Evolutionary conservation across 23 red algal genomes (phyloP), one percentile per base, ranked within the genome.

Genomic region (Gracilaria domingensis): DNA sequence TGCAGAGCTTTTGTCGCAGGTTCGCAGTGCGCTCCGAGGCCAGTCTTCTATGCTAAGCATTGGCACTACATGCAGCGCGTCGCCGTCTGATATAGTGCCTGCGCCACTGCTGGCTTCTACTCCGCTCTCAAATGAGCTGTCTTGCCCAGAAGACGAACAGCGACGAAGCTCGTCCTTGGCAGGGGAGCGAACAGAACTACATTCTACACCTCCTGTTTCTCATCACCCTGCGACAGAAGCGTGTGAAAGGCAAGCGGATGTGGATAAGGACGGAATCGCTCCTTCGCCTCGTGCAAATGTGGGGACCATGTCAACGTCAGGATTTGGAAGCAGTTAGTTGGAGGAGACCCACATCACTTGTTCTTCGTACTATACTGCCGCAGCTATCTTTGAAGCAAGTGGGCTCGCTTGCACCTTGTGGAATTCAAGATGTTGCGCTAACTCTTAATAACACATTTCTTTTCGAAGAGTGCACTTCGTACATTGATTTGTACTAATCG

Each of bases 21-120:
- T 87, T 18, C 62, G 84, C 28, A 50, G 53, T 33, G 84, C 84
- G 2, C 55, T 87, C 21, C 42, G 67, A 2, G 84, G 84, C n/a
- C 62, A 75, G 51, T 74, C 64, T 57, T 87, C 84, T 21, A 47
- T 87, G 64, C 64, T 87, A 1, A 82, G 79, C 32, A 24, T 82
- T 14, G 58, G 21, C 79, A 82, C 79, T 37, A 26, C 72, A 2
- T 49, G 72, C 42, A 50, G 72, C 25, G 42, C 42, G 21, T 25
- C 38, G 30, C 72, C 72, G 12, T 77, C 72, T 11, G 72, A 77
- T 17, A 50, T 30, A 13, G 0, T 51, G 6, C 36, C 35, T 25
- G 13, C 36, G 8, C 69, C 33, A 3, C 69, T 14, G 21, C 8
- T 49, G 23, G 12, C 36, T 48, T 77, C 42, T 8, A 35, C 26